Evolutionary conservation across 2,329 filamentous ascomycete genomes (phyloP), one percentile per base, ranked within the genome.

Genomic region (Ophiocordyceps camponoti-rufipedis): DNA sequence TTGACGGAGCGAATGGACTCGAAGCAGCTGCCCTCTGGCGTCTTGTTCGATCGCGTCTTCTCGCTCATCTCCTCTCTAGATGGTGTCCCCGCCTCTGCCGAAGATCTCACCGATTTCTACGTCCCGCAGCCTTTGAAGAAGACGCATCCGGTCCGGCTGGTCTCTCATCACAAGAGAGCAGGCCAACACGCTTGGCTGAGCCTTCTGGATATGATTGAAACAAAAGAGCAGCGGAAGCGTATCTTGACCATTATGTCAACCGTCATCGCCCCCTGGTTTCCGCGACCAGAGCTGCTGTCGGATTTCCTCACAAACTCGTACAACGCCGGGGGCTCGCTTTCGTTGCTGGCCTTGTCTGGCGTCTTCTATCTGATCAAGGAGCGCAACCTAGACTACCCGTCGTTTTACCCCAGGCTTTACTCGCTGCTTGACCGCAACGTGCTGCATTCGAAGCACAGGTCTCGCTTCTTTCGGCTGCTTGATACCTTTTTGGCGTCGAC

Each of bases 301-400:
- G 91, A 98, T 65, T 98, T 96, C 62, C 67, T 98, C 46, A 94
- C 87, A n/a, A 85, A 91, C 63, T 93, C 81, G 29, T 96, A 94
- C 66, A 74, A 95, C 55, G 68, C 80, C 8, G 87, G 89, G 44
- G 91, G 91, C 41, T 82, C 86, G 13, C 86, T 80, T 43, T 89
- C 91, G 5, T 71, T 98, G 5, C 73, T 95, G 18, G 87, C 93
- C 2, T 70, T 98, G 1, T 93, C 85, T 1, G 91, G 91, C 44
- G 80, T 98, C 42, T 98, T 94, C 66, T 91, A 94, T 59, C 74
- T 98, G 45, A 96, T 98, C 54, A 80, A 85, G 51, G 78, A 91
- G 58, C 85, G 85, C 58, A 98, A 98, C 59, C 72, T 98, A 48
- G 91, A 98, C 64, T 98, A 98, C 60, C 87, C 88, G 1, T 81